Conservation (phyloP, 495 filamentous ascomycete species). For the Neurospora africana region DNA sequence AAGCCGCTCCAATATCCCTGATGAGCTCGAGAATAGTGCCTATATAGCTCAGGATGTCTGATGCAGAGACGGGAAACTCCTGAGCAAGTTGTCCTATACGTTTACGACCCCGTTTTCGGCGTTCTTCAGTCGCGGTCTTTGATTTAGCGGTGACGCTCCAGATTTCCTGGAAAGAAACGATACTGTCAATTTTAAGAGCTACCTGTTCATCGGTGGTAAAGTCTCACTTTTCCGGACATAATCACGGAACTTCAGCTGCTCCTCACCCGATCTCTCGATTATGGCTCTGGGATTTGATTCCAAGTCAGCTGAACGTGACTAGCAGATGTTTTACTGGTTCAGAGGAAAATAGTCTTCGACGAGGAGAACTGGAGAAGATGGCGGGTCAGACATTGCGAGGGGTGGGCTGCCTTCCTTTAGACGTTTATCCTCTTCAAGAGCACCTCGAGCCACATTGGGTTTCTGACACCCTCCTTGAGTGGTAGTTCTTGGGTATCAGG, state of each 20-base stretch:
- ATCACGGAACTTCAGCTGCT: neutral
- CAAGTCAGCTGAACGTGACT: neutral
- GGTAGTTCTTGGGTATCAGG: neutral
- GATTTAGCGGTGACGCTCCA: neutral
- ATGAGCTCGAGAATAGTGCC: neutral
- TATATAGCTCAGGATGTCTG: neutral
- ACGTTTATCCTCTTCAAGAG: neutral
- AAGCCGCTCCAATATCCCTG: neutral
- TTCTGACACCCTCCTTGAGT: neutral
- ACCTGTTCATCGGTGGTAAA: neutral
- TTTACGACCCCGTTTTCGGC: neutral
- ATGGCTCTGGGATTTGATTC: neutral
- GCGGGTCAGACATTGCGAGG: neutral
- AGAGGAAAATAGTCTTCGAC: neutral
- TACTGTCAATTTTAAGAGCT: neutral
- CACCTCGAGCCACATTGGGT: neutral
- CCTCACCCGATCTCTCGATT: neutral
- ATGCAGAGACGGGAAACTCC: neutral
- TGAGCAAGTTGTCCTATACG: neutral
- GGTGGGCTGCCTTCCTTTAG: neutral
- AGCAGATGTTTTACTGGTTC: neutral
- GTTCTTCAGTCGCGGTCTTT: neutral
- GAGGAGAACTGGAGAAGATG: neutral
- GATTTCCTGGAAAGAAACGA: neutral
- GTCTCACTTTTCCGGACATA: neutral